phyloP scores from a whole-genome alignment of 768 basidiomycete species.

The Phanerodontia chrysosporium region DNA sequence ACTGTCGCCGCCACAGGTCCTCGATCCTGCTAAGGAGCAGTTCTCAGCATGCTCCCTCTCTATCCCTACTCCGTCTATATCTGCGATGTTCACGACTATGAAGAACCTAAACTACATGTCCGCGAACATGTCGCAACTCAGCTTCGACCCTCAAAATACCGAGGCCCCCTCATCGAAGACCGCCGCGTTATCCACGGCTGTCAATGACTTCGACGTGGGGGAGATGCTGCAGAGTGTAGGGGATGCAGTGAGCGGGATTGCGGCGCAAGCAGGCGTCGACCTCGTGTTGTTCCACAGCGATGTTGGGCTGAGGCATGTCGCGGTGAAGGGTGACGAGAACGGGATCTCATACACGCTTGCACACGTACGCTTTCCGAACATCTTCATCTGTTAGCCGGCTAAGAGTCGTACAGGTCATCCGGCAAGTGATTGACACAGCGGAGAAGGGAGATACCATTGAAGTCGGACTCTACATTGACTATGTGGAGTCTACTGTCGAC shows the following conservation, averaged over 20 bases:
- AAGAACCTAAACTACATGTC: slow-evolving; percentile 92
- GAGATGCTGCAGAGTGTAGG: slow-evolving; percentile 88
- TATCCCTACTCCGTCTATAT: slow-evolving; percentile 83
- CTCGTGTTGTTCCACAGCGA: slow-evolving; percentile 89
- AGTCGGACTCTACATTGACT: slow-evolving; percentile 65
- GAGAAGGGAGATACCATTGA: slow-evolving; percentile 78
- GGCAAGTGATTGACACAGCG: slow-evolving; percentile 75
- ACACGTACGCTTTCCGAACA: slow-evolving; percentile 55
- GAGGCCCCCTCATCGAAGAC: slow-evolving; percentile 6
- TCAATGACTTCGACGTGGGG: slow-evolving; percentile 80
- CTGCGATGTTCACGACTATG: slow-evolving; percentile 87
- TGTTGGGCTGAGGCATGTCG: slow-evolving; percentile 81
- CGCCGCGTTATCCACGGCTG: slow-evolving; percentile 5
- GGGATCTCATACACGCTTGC: slow-evolving; percentile 77
- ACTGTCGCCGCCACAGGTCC: slow-evolving; percentile 82
- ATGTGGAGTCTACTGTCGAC: slow-evolving; percentile 14
- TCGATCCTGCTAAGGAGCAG: slow-evolving; percentile 92
- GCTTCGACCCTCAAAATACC: slow-evolving; percentile 15
- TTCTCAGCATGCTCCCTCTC: slow-evolving; percentile 86
- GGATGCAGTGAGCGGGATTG: slow-evolving; percentile 80
- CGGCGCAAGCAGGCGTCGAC: slow-evolving; percentile 82
- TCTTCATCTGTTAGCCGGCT: slow-evolving; percentile 12
- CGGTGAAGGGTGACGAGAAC: slow-evolving; percentile 81
- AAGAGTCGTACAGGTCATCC: slow-evolving; percentile 56
- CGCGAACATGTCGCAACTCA: slow-evolving; percentile 68